phyloP scores from a whole-genome alignment of 2,329 filamentous ascomycete species.

The Neonectria neomacrospora region DNA sequence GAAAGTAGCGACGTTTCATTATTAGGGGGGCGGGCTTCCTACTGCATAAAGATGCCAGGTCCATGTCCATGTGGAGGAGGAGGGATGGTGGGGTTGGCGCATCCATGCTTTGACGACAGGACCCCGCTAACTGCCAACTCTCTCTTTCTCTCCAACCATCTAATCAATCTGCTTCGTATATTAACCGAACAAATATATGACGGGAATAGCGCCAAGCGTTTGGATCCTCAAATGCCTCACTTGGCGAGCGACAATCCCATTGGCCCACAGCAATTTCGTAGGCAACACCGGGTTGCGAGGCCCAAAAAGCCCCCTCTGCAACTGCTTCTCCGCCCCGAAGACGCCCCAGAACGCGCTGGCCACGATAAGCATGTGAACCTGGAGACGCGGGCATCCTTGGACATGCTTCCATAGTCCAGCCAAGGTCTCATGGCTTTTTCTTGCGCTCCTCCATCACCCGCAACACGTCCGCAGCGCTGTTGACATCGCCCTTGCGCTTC shows the following conservation, averaged over 20 bases:
- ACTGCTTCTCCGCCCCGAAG: background rate
- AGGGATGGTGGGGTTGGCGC: slow-evolving; percentile 18
- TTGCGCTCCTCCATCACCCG: slow-evolving; percentile 75
- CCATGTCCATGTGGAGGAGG: slow-evolving; percentile 9
- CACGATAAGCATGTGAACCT: background rate
- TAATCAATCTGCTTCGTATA: background rate
- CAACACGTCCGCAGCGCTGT: slow-evolving; percentile 84
- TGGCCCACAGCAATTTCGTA: background rate
- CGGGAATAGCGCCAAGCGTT: background rate
- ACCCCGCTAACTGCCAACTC: background rate
- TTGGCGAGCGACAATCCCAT: background rate
- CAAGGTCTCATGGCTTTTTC: slow-evolving; percentile 31
- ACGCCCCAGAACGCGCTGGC: background rate
- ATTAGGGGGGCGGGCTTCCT: slow-evolving; percentile 8
- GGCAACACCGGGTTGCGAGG: background rate
- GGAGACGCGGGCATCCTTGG: background rate
- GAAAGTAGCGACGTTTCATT: slow-evolving; percentile 10
- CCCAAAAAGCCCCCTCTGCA: background rate
- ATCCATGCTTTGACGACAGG: background rate
- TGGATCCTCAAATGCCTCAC: background rate
- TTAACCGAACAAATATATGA: background rate
- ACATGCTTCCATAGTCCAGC: background rate
- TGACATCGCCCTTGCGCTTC: slow-evolving; percentile 81
- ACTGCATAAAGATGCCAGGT: slow-evolving; percentile 7
- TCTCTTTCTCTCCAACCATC: too few species aligned